These are phyloP conservation scores for Hypsizygus marmoreus DNA, from an alignment of 768 basidiomycete species.

Conservation along the genomic window DNA sequence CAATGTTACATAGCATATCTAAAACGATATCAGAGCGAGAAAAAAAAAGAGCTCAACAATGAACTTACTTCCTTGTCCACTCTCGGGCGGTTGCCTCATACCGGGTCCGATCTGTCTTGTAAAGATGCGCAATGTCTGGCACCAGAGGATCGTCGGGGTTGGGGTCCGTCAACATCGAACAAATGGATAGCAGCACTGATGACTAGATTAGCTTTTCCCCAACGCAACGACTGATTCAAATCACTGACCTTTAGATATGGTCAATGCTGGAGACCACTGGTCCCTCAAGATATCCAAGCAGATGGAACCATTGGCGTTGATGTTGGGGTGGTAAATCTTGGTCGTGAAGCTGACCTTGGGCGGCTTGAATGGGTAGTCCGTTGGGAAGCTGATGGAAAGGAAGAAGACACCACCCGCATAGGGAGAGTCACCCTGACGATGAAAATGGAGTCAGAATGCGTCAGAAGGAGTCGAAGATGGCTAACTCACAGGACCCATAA, in stretches of 20 bases:
- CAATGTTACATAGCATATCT: conserved; percentile 57
- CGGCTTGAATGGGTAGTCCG: conserved; percentile 99
- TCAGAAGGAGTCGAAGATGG: conserved; percentile 16
- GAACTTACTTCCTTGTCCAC: conserved; percentile 97
- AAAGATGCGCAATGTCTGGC: conserved; percentile 96
- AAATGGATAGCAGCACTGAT: conserved; percentile 92
- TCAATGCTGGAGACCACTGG: conserved; percentile 98
- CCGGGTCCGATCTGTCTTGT: conserved; percentile 97
- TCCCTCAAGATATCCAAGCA: conserved; percentile 98
- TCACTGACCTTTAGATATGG: conserved; percentile 91
- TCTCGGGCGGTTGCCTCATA: conserved; percentile 98
- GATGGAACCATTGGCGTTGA: conserved; percentile 99
- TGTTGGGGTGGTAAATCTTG: conserved; percentile 99
- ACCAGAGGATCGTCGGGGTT: conserved; percentile 99
- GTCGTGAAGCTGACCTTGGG: conserved; percentile 99
- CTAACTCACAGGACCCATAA: conserved; percentile 95
- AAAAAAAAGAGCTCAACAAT: conserved; percentile 4
- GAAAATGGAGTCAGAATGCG: conserved; percentile 25
- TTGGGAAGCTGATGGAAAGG: conserved; percentile 90
- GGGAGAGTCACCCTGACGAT: conserved; percentile 85
- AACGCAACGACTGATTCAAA: conserved; percentile 7
- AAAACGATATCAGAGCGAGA: conserved; percentile 3
- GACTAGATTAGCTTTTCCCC: too few species aligned
- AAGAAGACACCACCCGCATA: conserved; percentile 99
- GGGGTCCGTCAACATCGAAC: conserved; percentile 98